Conservation (phyloP, 169 alveolate species). For the Plasmodium vinckei region DNA sequence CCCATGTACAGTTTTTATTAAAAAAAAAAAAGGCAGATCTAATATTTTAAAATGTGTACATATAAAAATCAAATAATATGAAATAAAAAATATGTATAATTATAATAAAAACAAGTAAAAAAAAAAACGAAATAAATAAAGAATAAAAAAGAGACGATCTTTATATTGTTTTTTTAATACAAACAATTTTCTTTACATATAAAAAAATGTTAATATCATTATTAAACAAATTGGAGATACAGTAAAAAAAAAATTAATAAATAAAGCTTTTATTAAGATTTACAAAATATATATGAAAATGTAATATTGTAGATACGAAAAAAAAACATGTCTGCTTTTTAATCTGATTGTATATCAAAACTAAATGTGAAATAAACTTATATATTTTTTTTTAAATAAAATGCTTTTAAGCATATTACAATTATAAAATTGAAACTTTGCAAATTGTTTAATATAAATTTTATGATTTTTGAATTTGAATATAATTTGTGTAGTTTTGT, state of each 20-base stretch:
- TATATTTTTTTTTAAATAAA: slow-evolving; percentile 3
- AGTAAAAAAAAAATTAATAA: slow-evolving; percentile 24
- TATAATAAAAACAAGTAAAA: too few species aligned
- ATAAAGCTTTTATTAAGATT: slow-evolving; percentile 3
- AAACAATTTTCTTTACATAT: slow-evolving; percentile 1
- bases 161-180: background rate
- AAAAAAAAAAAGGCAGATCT: too few species aligned
- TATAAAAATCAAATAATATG: too few species aligned
- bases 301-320: background rate
- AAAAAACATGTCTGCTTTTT: slow-evolving; percentile 12
- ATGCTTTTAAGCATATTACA: slow-evolving; percentile 41
- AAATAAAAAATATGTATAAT: too few species aligned
- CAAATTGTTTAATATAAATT: slow-evolving; percentile 20
- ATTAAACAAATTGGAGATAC: slow-evolving; percentile 26
- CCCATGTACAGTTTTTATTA: too few species aligned
- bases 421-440: background rate
- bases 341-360: slow-evolving; percentile 13
- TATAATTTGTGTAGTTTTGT: too few species aligned
- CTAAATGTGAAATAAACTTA: slow-evolving; percentile 4
- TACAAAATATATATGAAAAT: slow-evolving; percentile 19
- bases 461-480: background rate
- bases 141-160: background rate
- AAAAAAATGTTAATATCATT: slow-evolving; percentile 9
- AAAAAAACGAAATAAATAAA: too few species aligned
- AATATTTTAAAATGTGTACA: too few species aligned